Base-by-base conservation (phyloP, 345 rosid genomes). In the Eucalyptus erythrocorys region DNA sequence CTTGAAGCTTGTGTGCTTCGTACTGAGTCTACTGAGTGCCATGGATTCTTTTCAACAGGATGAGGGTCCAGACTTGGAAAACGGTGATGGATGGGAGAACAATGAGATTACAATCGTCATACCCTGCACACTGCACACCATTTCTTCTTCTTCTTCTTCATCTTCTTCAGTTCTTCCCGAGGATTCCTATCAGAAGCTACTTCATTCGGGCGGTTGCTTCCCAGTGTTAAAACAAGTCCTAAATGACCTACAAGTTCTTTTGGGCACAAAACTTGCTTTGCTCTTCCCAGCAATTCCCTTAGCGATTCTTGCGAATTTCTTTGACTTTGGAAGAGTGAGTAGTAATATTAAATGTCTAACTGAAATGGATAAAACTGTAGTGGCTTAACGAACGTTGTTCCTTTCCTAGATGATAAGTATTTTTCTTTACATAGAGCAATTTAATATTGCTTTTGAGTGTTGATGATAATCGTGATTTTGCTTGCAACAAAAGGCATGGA, bases 221-320 rank as follows among this genome's bases (percentile, higher is more conserved):
- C 88, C 79, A 7, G 30, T 89, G 85, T 68, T 90, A 22, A 87
- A 94, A 42, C 51, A 13, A 17, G 40, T 92, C 16, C 71, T 93
- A 34, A 32, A 89, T 55, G 91, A 92, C 88, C 87, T 93, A 80
- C 94, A 91, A 81, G 94, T 93, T 45, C 88, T 93, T 64, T 49
- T 91, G 4, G 94, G 94, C 7, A 93, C 94, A 21, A 93, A 92
- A 68, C 93, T 93, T 34, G 89, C 91, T 71, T 51, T 93, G 85
- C 94, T 93, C 87, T 92, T 93, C 45, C 94, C 93, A 4, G 95
- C 95, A n/a, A 91, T 93, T 51, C 92, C 94, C 22, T 91, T 93
- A 5, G 95, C 94, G 17, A 89, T 92, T 86, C 79, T 49, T 26
- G 94, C 92, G 26, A 48, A 92, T 32, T 85, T 85, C 55, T 92